Evolutionary conservation across 345 rosid genomes (phyloP).

Genomic region (Gossypium arboreum): DNA sequence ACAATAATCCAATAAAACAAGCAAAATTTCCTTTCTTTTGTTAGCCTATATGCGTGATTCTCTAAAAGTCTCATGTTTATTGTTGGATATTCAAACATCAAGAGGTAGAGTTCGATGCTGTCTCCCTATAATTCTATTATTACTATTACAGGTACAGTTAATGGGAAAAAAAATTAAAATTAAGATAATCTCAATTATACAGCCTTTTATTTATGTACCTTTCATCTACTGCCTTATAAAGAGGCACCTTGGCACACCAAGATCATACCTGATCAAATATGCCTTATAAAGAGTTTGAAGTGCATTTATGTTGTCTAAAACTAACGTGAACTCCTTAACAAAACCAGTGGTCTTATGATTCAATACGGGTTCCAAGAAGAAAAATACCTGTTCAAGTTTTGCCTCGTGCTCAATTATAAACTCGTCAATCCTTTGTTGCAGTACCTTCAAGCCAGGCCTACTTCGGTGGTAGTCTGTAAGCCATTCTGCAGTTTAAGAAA

Average conservation of each 20-base stretch:
- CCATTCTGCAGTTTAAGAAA: conserved; percentile 61
- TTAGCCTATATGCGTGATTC: not conserved
- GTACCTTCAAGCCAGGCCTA: conserved; percentile 68
- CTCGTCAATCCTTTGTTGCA: conserved; percentile 79
- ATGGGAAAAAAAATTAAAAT: no score
- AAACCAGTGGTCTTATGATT: not conserved
- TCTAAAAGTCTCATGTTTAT: not conserved
- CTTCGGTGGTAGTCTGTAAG: conserved; percentile 58
- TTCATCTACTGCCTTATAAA: not conserved
- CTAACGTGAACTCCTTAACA: not conserved
- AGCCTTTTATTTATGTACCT: no score
- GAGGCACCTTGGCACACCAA: not conserved
- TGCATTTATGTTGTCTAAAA: not conserved
- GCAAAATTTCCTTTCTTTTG: not conserved
- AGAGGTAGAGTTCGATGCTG: not conserved
- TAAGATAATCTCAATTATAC: no score
- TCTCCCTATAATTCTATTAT: not conserved
- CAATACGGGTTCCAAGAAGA: not conserved
- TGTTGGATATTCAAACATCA: not conserved
- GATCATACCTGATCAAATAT: not conserved
- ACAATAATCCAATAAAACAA: not conserved
- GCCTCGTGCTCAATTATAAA: conserved; percentile 69
- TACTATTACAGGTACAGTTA: not conserved
- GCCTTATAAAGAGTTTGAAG: not conserved
- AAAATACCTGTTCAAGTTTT: conserved; percentile 65